These are phyloP conservation scores for Clonostachys solani DNA, from an alignment of 2,329 filamentous ascomycete genomes.

Conservation along the genomic window DNA sequence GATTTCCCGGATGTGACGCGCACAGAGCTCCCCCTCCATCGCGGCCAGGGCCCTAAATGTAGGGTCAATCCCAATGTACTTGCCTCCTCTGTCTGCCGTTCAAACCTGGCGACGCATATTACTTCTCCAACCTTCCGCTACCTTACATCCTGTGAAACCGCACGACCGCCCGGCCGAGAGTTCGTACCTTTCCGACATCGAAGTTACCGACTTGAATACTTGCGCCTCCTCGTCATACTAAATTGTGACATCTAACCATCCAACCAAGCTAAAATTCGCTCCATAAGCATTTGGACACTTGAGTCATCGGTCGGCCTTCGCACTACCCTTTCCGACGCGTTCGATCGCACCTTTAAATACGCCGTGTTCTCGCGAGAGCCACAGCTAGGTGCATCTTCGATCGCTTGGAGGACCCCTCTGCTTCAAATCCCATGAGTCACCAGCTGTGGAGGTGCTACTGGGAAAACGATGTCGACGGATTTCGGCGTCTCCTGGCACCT, in stretches of 20 bases:
- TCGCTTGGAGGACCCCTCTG: constrained; percentile 35
- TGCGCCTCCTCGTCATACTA: background rate
- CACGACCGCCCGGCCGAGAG: background rate
- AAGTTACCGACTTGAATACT: background rate
- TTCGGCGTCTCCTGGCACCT: constrained; percentile 81
- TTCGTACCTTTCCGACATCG: background rate
- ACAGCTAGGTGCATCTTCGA: constrained; percentile 80
- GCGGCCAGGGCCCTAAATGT: no score
- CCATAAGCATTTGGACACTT: background rate
- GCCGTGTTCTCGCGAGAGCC: constrained; percentile 80
- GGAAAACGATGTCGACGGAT: constrained; percentile 95
- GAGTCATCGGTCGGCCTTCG: background rate
- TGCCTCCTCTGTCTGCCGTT: no score
- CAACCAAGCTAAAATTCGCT: no score
- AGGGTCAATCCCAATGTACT: no score
- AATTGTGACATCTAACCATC: no score
- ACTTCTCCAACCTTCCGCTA: no score
- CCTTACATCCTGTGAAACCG: no score
- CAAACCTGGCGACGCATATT: no score
- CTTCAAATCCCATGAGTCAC: constrained; percentile 76
- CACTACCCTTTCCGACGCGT: constrained; percentile 18
- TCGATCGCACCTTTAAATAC: constrained; percentile 74
- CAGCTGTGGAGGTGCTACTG: constrained; percentile 95
- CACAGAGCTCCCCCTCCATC: no score
- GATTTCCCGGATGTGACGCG: no score